Base-by-base conservation (phyloP, 176 grass and related monocot species). In the Carex scoparia region DNA sequence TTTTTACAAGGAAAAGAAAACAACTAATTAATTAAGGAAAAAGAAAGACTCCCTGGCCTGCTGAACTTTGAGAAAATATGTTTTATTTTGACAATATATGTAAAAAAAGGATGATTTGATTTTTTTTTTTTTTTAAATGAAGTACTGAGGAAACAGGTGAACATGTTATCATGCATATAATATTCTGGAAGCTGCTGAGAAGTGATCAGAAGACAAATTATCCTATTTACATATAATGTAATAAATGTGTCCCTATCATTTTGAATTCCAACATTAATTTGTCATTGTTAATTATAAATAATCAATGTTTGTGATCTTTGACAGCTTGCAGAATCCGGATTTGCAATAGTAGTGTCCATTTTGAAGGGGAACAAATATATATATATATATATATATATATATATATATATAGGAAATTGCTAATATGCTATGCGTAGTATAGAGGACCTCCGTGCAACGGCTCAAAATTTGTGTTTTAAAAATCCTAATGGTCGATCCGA, bases 251-350 rank as follows among this genome's bases (percentile, higher is more conserved):
- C 49, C 15, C 46, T 49, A 31, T 77, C 73, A 12, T 76, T 54
- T 76, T 46, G 16, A 76, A 69, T 69, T 54, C 48, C 72, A 76
- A 54, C 72, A 55, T 55, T 76, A 54, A 13, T 55, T 76, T 76
- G 23, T 55, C 15, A 76, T 55, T 53, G 3, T 69, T 69, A 40
- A 69, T 14, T 67, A 37, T 68, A 10, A 42, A 69, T 42, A 69
- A 40, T 42, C 5, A 69, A 76, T 30, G 1, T 53, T 46, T 76
- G 46, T 76, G 49, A 76, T 76, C 46, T 7, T 76, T 76, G 72
- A 54, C 55, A 55, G 48, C 72, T 76, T 76, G 72, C 46, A 76
- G 48, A 76, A 76, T 76, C 72, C 54, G 44, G n/a, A 75, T 75
- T 75, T 30, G 46, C 10, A 76, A 75, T 54, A 55, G 54, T 28